phyloP scores from a whole-genome alignment of 129 eudicot genomes.

The Heracleum sosnowskyi region DNA sequence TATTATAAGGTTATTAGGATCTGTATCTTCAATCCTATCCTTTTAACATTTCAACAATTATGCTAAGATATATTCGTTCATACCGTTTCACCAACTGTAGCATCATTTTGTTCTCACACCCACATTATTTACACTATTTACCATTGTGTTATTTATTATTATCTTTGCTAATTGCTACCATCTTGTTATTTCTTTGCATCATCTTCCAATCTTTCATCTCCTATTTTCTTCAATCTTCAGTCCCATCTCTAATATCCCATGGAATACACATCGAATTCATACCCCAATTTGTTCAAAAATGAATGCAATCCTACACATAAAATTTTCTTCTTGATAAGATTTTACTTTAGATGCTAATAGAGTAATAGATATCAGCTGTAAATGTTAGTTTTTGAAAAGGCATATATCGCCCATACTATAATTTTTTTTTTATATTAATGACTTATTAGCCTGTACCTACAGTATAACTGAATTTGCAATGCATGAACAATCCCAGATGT shows the following conservation, averaged over 20 bases:
- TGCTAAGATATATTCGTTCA: no score
- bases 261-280: not conserved
- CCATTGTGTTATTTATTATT: not conserved
- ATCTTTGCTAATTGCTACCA: not conserved
- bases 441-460: constrained; percentile 11
- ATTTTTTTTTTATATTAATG: not conserved
- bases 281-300: not conserved
- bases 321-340: no score
- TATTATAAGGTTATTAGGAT: not conserved
- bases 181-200: not conserved
- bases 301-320: not conserved
- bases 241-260: no score
- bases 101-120: no score
- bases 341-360: no score
- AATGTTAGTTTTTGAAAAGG: not conserved
- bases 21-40: not conserved
- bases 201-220: not conserved
- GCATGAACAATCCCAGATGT: constrained; percentile 97
- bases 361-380: not conserved
- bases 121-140: no score
- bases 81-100: no score
- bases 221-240: not conserved
- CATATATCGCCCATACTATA: not conserved
- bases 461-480: constrained; percentile 32
- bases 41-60: not conserved